These are phyloP conservation scores for Aspergillus hiratsukae DNA, from an alignment of 2,329 filamentous ascomycete genomes.

Conservation along the genomic window DNA sequence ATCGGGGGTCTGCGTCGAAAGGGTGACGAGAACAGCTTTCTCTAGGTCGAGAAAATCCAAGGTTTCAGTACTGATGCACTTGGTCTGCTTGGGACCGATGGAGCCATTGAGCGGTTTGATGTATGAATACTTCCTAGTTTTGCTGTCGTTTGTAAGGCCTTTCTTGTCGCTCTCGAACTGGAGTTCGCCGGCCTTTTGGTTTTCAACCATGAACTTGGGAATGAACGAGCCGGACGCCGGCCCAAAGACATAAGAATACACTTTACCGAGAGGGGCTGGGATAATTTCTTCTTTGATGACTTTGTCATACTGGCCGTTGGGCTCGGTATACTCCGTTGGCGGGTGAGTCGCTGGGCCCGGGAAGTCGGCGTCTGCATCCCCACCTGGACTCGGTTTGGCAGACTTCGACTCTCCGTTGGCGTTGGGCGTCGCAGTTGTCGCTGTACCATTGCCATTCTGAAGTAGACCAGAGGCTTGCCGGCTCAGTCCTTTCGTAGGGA, in stretches of 20 bases:
- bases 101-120: constrained; percentile 82
- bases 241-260: constrained; percentile 86
- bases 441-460: constrained; percentile 30
- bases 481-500: constrained; percentile 50
- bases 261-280: constrained; percentile 81
- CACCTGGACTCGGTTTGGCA: constrained; percentile 45
- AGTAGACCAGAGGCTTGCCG: constrained; percentile 65
- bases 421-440: constrained; percentile 35
- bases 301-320: constrained; percentile 75
- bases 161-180: constrained; percentile 78
- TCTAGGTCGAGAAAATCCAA: constrained; percentile 84
- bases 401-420: constrained; percentile 37
- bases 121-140: constrained; percentile 72
- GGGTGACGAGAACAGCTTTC: constrained; percentile 75
- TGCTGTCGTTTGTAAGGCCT: constrained; percentile 70
- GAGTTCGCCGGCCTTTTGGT: constrained; percentile 86
- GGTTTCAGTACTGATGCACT: constrained; percentile 81
- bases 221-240: constrained; percentile 75
- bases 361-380: constrained; percentile 55
- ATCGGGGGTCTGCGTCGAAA: constrained; percentile 85
- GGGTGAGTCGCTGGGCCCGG: constrained; percentile 78
- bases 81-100: constrained; percentile 90
- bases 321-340: constrained; percentile 81
- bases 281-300: constrained; percentile 81
- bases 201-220: constrained; percentile 75